These are phyloP conservation scores for Hypoxylon cercidicola DNA, from an alignment of 495 filamentous ascomycete species.

Conservation along the genomic window DNA sequence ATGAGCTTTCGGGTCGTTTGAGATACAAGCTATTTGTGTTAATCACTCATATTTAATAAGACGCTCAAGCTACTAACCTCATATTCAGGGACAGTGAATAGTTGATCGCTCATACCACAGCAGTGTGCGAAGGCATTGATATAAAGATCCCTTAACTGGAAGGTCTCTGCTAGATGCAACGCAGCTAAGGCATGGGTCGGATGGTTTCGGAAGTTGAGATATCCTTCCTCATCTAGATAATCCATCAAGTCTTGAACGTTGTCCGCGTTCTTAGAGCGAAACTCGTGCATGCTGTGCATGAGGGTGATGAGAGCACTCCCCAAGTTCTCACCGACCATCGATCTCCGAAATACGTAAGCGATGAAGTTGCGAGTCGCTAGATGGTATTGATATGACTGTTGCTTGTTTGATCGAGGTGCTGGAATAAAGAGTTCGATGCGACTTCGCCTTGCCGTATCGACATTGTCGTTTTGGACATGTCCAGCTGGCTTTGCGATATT, in stretches of 20 bases:
- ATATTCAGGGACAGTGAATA: constrained; percentile 63
- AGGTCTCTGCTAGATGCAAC: constrained; percentile 70
- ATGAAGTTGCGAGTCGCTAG: constrained; percentile 75
- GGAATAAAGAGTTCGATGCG: constrained; percentile 71
- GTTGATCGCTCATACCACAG: constrained; percentile 69
- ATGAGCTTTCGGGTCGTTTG: constrained; percentile 66
- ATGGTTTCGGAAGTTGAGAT: constrained; percentile 67
- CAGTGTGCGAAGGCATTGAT: constrained; percentile 74
- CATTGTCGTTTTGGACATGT: constrained; percentile 35
- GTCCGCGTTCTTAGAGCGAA: constrained; percentile 55
- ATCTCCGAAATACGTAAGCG: constrained; percentile 68
- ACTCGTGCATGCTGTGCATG: constrained; percentile 66
- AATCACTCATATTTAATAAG: constrained; percentile 2
- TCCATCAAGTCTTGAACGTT: constrained; percentile 63
- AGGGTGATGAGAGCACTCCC: constrained; percentile 67
- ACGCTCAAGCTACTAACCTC: constrained; percentile 53
- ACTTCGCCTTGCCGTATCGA: constrained; percentile 23
- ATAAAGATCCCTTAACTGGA: constrained; percentile 65
- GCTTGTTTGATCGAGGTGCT: constrained; percentile 60
- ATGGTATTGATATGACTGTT: constrained; percentile 65
- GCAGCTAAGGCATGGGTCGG: constrained; percentile 68
- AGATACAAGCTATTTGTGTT: constrained; percentile 59
- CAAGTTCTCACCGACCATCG: constrained; percentile 68
- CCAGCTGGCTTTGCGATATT: constrained; percentile 25
- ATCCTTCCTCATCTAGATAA: constrained; percentile 70